phyloP scores from a whole-genome alignment of 2,329 filamentous ascomycete species.

The Corynespora cassiicola region DNA sequence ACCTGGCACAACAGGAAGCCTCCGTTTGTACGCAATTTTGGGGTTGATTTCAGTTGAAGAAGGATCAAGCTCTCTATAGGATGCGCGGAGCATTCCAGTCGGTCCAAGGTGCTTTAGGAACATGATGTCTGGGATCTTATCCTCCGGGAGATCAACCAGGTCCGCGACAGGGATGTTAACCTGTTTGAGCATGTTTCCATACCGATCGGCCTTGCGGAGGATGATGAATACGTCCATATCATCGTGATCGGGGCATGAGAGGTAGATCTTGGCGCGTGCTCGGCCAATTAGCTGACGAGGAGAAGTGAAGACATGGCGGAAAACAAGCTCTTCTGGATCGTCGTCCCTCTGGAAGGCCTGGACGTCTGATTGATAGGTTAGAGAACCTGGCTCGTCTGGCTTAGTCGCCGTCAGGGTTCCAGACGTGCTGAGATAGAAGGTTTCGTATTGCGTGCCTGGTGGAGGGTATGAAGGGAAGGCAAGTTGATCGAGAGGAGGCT shows the following conservation, averaged over 20 bases:
- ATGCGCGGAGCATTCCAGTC: conserved; percentile 20
- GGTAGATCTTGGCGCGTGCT: conserved; percentile 55
- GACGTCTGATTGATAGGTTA: conserved; percentile 11
- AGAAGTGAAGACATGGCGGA: conserved; percentile 50
- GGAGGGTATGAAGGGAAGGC: too few species aligned
- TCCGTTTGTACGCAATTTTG: too few species aligned
- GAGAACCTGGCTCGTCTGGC: not conserved
- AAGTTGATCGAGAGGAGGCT: too few species aligned
- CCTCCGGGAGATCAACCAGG: conserved; percentile 17
- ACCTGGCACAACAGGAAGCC: too few species aligned
- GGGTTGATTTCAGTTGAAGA: too few species aligned
- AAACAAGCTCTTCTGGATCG: conserved; percentile 25
- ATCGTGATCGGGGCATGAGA: conserved; percentile 50
- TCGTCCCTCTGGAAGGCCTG: not conserved
- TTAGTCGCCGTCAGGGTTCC: not conserved
- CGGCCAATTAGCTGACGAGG: conserved; percentile 52
- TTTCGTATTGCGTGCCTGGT: conserved; percentile 20
- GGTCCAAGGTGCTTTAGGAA: conserved; percentile 17
- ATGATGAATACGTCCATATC: conserved; percentile 46
- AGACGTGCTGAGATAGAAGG: conserved; percentile 12
- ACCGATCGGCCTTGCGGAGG: conserved; percentile 23
- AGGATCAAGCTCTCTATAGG: conserved; percentile 15
- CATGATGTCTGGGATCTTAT: conserved; percentile 12
- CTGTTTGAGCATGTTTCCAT: conserved; percentile 49
- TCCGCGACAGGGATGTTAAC: conserved; percentile 49